These are phyloP conservation scores for Salmacisia buchloeana DNA, from an alignment of 1,284 basidiomycete genomes.

Conservation along the genomic window DNA sequence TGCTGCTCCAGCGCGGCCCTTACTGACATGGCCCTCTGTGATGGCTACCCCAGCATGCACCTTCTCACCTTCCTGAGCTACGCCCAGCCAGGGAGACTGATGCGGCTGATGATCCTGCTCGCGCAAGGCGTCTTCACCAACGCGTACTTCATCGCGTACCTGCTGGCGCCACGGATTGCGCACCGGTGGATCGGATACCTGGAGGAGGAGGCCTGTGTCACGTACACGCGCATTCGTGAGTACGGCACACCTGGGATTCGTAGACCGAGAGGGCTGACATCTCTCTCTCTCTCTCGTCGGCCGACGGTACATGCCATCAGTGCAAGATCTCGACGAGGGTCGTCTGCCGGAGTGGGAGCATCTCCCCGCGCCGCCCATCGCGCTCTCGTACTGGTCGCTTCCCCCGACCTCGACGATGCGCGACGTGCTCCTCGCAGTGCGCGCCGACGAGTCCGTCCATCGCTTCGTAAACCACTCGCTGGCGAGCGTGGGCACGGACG, in stretches of 20 bases:
- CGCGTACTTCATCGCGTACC: constrained; percentile 61
- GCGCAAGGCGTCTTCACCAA: constrained; percentile 61
- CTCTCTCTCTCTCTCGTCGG: constrained; percentile 58
- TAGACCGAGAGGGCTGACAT: background rate
- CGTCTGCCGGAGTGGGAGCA: constrained; percentile 75
- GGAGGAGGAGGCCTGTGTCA: constrained; percentile 89
- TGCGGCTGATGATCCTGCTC: constrained; percentile 73
- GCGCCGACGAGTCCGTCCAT: constrained; percentile 70
- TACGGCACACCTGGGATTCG: background rate
- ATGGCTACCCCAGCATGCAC: constrained; percentile 36
- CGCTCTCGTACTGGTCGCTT: constrained; percentile 83
- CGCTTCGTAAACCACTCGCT: constrained; percentile 39
- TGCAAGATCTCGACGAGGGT: constrained; percentile 76
- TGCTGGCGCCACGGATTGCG: constrained; percentile 73
- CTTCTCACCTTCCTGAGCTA: constrained; percentile 28
- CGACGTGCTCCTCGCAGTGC: constrained; percentile 82
- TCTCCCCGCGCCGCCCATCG: constrained; percentile 73
- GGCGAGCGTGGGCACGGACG: constrained; percentile 24
- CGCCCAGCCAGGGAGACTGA: constrained; percentile 47
- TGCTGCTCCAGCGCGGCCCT: background rate
- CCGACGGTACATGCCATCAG: too few relatives aligned
- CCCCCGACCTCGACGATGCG: constrained; percentile 64
- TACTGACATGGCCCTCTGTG: too few relatives aligned
- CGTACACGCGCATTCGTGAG: constrained; percentile 53
- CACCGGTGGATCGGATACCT: constrained; percentile 93